These are phyloP conservation scores for Keqinozyma sinolaborantium DNA, from an alignment of 1,139 yeast genomes.

Conservation along the genomic window DNA sequence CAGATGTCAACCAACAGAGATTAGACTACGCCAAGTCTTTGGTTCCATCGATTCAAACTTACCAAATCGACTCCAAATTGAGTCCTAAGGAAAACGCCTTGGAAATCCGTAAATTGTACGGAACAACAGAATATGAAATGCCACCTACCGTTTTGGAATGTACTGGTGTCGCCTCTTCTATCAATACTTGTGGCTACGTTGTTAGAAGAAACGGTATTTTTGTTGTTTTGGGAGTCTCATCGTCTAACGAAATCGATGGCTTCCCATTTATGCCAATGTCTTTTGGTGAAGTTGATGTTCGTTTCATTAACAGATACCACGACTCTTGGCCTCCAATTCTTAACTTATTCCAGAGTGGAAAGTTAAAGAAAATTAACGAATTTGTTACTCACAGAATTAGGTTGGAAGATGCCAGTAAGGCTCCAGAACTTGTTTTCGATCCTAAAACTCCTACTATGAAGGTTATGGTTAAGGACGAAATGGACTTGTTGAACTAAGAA, in stretches of 20 bases:
- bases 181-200: conserved; percentile 61
- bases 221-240: conserved; percentile 40
- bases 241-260: conserved; percentile 65
- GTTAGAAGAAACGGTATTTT: conserved; percentile 20
- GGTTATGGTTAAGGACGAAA: conserved; percentile 14
- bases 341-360: conserved; percentile 37
- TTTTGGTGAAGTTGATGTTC: conserved; percentile 65
- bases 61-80: conserved; percentile 28
- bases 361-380: conserved; percentile 15
- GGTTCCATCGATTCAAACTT: conserved; percentile 55
- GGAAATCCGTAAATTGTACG: conserved; percentile 33
- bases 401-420: conserved; percentile 73
- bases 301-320: conserved; percentile 56
- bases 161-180: conserved; percentile 41
- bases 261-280: conserved; percentile 68
- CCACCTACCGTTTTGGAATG: conserved; percentile 54
- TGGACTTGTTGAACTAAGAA: conserved; percentile 11
- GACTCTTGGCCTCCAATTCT: conserved; percentile 51
- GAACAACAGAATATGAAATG: conserved; percentile 24
- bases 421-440: conserved; percentile 51
- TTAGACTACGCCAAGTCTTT: conserved; percentile 55
- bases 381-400: conserved; percentile 75
- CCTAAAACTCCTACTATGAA: conserved; percentile 15
- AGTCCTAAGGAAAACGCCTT: conserved; percentile 35
- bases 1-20: conserved; percentile 60